Evolutionary conservation across 768 basidiomycete species (phyloP).

Genomic region (Leccinum barrowsii): DNA sequence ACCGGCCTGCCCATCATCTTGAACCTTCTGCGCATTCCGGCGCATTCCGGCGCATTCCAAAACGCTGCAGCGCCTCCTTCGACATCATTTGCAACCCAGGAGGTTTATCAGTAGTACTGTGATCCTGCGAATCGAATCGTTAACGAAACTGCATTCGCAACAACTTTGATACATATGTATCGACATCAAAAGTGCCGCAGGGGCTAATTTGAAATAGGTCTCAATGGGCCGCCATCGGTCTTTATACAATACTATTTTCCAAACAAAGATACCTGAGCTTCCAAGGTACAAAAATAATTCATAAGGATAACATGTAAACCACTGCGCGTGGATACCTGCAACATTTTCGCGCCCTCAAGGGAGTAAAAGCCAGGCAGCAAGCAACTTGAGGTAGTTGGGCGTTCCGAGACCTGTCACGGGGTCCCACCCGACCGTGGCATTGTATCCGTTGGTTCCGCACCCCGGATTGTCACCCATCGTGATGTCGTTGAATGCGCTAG

Average conservation of each 20-base stretch:
- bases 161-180: background rate
- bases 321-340: background rate
- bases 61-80: too few species aligned
- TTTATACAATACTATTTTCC: background rate
- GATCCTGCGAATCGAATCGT: too few species aligned
- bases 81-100: too few species aligned
- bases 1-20: too few species aligned
- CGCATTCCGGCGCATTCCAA: too few species aligned
- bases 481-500: conserved; percentile 19
- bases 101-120: too few species aligned
- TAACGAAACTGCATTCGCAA: too few species aligned
- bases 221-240: background rate
- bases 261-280: background rate
- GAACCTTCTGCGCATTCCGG: too few species aligned
- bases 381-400: conserved; percentile 48
- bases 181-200: background rate
- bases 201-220: background rate
- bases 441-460: conserved; percentile 27
- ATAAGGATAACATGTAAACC: background rate
- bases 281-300: background rate
- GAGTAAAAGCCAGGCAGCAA: conserved; percentile 38
- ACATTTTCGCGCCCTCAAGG: conserved; percentile 23
- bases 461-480: conserved; percentile 23
- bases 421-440: conserved; percentile 24
- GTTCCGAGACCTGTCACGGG: conserved; percentile 38